A percentile compares a stretch with the other conserved stretches of the same genome.
These are phyloP conservation scores for Apiospora aurea DNA, from an alignment of 2,329 filamentous ascomycete species.

Conservation along the genomic window DNA sequence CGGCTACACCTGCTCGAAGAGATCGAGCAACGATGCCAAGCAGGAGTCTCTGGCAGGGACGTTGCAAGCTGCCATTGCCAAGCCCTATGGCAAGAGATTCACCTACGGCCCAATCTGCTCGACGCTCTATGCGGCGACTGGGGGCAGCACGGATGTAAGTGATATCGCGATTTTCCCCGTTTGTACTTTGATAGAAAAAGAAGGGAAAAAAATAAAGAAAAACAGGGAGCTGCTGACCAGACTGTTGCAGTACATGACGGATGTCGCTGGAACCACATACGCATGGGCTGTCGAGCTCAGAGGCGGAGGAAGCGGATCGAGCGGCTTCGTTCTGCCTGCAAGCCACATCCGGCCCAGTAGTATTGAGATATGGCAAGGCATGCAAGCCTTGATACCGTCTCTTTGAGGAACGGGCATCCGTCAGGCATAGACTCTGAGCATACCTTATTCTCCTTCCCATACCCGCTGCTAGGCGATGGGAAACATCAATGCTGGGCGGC, in stretches of 20 bases:
- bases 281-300: slow-evolving; percentile 43
- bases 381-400: slow-evolving; percentile 35
- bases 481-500: too few species aligned
- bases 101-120: slow-evolving; percentile 47
- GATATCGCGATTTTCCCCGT: neutral
- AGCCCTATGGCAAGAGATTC: slow-evolving; percentile 43
- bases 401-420: neutral
- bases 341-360: slow-evolving; percentile 39
- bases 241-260: slow-evolving; percentile 37
- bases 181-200: neutral
- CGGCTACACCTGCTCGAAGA: slow-evolving; percentile 59
- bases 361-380: slow-evolving; percentile 41
- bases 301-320: slow-evolving; percentile 40
- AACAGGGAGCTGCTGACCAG: slow-evolving; percentile 29
- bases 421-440: neutral
- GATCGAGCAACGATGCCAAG: slow-evolving; percentile 49
- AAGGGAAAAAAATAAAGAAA: too few species aligned
- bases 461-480: too few species aligned
- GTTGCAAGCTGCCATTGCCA: slow-evolving; percentile 40
- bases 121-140: slow-evolving; percentile 45
- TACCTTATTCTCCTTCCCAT: too few species aligned
- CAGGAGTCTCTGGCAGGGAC: slow-evolving; percentile 50
- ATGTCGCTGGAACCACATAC: slow-evolving; percentile 36
- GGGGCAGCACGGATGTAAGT: slow-evolving; percentile 34
- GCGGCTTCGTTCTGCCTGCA: slow-evolving; percentile 39